Conservation (phyloP, 108 stramenopile species). For the Cyclotella kingstonii region DNA sequence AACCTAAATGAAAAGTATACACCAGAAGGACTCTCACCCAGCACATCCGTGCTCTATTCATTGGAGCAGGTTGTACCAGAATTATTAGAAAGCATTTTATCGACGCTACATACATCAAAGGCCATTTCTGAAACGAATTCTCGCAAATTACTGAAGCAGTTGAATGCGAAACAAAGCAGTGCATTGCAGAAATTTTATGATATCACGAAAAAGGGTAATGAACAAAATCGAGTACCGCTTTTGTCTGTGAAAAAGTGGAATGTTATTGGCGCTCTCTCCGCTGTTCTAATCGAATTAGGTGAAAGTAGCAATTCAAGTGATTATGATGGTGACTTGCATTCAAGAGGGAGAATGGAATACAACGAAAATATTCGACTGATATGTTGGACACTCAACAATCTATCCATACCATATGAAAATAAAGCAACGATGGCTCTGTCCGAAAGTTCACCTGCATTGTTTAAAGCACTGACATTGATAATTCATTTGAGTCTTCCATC, state of each 20-base stretch:
- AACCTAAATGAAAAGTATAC: slow-evolving; percentile 9
- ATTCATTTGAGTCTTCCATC: slow-evolving; percentile 33
- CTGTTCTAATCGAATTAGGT: slow-evolving; percentile 12
- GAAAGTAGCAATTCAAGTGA: not conserved
- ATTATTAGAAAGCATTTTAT: slow-evolving; percentile 17
- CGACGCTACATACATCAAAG: not conserved
- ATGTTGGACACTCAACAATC: slow-evolving; percentile 52
- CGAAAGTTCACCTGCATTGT: slow-evolving; percentile 6
- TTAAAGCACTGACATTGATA: slow-evolving; percentile 24
- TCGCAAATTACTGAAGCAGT: slow-evolving; percentile 3
- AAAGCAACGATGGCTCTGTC: slow-evolving; percentile 37
- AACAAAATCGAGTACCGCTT: slow-evolving; percentile 38
- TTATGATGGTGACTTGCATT: not conserved
- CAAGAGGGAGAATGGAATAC: slow-evolving; percentile 2
- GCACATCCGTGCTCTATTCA: not conserved
- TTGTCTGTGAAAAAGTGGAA: slow-evolving; percentile 28
- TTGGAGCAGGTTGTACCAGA: slow-evolving; percentile 18
- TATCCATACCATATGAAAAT: slow-evolving; percentile 52
- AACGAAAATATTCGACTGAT: slow-evolving; percentile 46
- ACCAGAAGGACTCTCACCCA: slow-evolving; percentile 6
- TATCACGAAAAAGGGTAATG: slow-evolving; percentile 28
- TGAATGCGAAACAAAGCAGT: slow-evolving; percentile 1
- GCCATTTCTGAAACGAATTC: not conserved
- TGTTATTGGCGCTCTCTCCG: slow-evolving; percentile 19
- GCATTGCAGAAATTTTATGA: slow-evolving; percentile 33